Percentiles rank a stretch among this genome's conserved stretches.
These are phyloP conservation scores for Macroventuria anomochaeta DNA, from an alignment of 2,329 filamentous ascomycete genomes.

Conservation along the genomic window DNA sequence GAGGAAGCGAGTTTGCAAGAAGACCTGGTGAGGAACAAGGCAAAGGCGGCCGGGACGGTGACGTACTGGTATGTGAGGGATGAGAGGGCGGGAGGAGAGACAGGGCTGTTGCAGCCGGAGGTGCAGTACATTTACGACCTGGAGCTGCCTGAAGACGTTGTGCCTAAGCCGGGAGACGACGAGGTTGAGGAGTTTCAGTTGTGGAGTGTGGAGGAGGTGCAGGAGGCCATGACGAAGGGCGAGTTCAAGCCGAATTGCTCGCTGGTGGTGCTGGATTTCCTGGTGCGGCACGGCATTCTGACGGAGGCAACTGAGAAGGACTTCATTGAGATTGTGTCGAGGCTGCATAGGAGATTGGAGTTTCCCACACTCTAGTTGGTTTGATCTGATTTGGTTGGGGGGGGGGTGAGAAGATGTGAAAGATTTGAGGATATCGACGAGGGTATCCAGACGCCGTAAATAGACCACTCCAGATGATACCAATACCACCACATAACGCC, in stretches of 20 bases:
- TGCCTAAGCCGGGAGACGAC: slow-evolving; percentile 79
- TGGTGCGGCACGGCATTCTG: slow-evolving; percentile 82
- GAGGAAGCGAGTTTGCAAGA: slow-evolving; percentile 87
- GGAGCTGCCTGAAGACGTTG: slow-evolving; percentile 71
- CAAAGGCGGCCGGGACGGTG: slow-evolving; percentile 70
- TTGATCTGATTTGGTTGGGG: slow-evolving; percentile 25
- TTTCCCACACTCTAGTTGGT: slow-evolving; percentile 63
- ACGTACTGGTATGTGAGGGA: slow-evolving; percentile 87
- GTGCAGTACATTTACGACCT: slow-evolving; percentile 92
- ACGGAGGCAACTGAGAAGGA: slow-evolving; percentile 79
- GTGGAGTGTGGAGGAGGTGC: slow-evolving; percentile 77
- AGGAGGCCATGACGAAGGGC: slow-evolving; percentile 70
- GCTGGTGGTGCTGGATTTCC: slow-evolving; percentile 84
- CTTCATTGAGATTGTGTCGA: slow-evolving; percentile 75
- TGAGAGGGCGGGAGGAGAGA: slow-evolving; percentile 77
- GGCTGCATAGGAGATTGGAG: slow-evolving; percentile 79
- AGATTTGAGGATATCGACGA: slow-evolving; percentile 19
- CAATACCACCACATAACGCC: slow-evolving; percentile 42
- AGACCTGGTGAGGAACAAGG: slow-evolving; percentile 67
- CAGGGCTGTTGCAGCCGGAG: slow-evolving; percentile 84
- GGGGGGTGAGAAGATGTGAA: slow-evolving; percentile 15
- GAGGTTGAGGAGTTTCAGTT: slow-evolving; percentile 88
- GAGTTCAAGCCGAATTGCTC: slow-evolving; percentile 95
- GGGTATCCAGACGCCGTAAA: slow-evolving; percentile 44
- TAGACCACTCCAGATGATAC: slow-evolving; percentile 40